Evolutionary conservation across 192 early-diverging fungal genomes (phyloP).

Genomic region (Coemansia sp.): DNA sequence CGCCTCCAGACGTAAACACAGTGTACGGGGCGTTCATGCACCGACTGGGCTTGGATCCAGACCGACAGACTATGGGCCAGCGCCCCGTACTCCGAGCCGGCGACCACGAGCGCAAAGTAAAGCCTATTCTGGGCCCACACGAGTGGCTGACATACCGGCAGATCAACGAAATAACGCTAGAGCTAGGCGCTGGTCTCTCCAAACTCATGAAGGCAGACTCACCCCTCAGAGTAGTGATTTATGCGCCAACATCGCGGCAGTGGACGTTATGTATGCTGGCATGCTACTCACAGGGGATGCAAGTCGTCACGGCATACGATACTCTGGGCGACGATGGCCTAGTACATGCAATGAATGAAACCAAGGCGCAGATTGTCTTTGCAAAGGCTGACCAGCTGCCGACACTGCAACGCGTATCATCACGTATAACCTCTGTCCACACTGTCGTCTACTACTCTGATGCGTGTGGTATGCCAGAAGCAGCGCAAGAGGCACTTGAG

Average conservation of each 20-base stretch:
- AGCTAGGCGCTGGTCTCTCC: slow-evolving; percentile 72
- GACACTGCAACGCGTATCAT: slow-evolving; percentile 30
- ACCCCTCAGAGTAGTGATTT: slow-evolving; percentile 61
- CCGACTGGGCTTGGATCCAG: slow-evolving; percentile 57
- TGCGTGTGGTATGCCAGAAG: slow-evolving; percentile 28
- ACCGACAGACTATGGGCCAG: slow-evolving; percentile 69
- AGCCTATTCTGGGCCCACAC: slow-evolving; percentile 77
- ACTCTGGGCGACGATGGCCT: slow-evolving; percentile 88
- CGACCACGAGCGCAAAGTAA: slow-evolving; percentile 70
- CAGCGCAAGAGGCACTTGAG: slow-evolving; percentile 61
- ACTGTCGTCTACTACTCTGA: slow-evolving; percentile 64
- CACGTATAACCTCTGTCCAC: slow-evolving; percentile 56
- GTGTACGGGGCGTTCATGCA: slow-evolving; percentile 73
- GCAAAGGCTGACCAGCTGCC: slow-evolving; percentile 61
- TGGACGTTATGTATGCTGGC: slow-evolving; percentile 49
- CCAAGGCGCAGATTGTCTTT: slow-evolving; percentile 75
- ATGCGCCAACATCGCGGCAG: slow-evolving; percentile 64
- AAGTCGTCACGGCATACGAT: slow-evolving; percentile 83
- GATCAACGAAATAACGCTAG: slow-evolving; percentile 55
- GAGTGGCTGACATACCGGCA: slow-evolving; percentile 80
- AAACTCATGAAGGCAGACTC: slow-evolving; percentile 59
- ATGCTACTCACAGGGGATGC: slow-evolving; percentile 70
- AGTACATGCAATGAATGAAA: slow-evolving; percentile 85
- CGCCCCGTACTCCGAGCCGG: slow-evolving; percentile 64
- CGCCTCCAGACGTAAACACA: slow-evolving; percentile 58